Conservation (phyloP, 2,329 filamentous ascomycete species). For the Arthrobotrys sinensis region DNA sequence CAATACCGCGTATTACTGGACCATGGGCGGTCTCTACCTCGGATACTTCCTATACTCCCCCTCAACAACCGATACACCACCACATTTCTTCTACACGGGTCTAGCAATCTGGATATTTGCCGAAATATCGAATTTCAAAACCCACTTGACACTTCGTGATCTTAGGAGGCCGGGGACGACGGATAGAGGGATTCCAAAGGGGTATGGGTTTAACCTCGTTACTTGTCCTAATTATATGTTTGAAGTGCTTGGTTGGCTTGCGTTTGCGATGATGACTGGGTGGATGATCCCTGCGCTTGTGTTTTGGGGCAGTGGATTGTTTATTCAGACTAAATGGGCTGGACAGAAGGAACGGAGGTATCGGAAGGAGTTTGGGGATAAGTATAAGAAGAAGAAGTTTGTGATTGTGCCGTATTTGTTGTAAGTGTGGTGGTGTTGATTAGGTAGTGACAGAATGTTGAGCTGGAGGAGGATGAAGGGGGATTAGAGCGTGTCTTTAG, state of each 20-base stretch:
- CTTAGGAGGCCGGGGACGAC: constrained; percentile 85
- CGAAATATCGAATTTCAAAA: constrained; percentile 83
- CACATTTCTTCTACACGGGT: constrained; percentile 76
- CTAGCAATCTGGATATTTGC: constrained; percentile 81
- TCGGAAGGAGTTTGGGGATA: constrained; percentile 89
- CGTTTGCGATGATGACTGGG: constrained; percentile 80
- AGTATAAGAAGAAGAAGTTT: constrained; percentile 94
- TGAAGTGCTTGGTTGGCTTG: constrained; percentile 88
- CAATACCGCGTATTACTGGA: constrained; percentile 96
- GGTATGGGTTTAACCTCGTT: constrained; percentile 86
- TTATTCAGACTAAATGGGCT: constrained; percentile 89
- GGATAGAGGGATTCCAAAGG: constrained; percentile 87
- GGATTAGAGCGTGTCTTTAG: neutral
- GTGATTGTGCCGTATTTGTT: constrained; percentile 84
- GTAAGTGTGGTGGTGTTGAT: constrained; percentile 4
- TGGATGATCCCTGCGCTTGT: constrained; percentile 83
- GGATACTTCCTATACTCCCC: constrained; percentile 87
- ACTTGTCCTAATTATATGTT: constrained; percentile 99
- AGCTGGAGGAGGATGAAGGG: neutral
- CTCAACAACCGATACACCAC: constrained; percentile 70
- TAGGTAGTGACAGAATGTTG: too few species aligned
- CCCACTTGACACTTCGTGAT: constrained; percentile 83
- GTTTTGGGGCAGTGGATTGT: constrained; percentile 80
- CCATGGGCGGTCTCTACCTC: constrained; percentile 82
- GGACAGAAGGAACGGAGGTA: constrained; percentile 92